Percentiles rank a stretch among this genome's conserved stretches.
phyloP scores from a whole-genome alignment of 176 grass and related monocot species.

The Aegilops umbellulata region DNA sequence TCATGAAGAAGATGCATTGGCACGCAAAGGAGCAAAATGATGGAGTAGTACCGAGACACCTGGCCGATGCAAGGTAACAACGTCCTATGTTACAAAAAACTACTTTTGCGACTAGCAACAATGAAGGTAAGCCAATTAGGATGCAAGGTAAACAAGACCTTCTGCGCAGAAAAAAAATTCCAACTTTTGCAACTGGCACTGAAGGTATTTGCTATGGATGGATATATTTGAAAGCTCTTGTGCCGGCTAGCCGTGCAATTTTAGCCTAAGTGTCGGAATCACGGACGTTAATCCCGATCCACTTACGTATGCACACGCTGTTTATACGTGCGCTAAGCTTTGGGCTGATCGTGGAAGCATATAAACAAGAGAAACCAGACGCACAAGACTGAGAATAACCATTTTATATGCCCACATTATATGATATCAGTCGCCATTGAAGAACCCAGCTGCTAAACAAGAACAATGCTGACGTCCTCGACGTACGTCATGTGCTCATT shows the following conservation, averaged over 20 bases:
- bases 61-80: neutral
- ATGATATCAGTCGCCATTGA: neutral
- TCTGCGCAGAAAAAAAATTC: neutral
- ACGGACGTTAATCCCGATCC: neutral
- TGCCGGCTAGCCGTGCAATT: no score
- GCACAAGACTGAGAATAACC: neutral
- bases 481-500: neutral
- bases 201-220: neutral
- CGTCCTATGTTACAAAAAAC: neutral
- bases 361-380: neutral
- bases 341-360: neutral
- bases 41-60: neutral
- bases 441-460: neutral
- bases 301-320: neutral
- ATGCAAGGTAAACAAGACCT: neutral
- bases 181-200: neutral
- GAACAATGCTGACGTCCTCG: neutral
- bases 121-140: neutral
- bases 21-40: neutral
- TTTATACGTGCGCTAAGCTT: neutral
- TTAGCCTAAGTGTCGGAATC: neutral
- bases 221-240: neutral
- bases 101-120: neutral
- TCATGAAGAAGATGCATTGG: neutral
- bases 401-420: neutral